These are phyloP conservation scores for Cladosporium austrohemisphaericum DNA, from an alignment of 2,329 filamentous ascomycete genomes.

Conservation along the genomic window DNA sequence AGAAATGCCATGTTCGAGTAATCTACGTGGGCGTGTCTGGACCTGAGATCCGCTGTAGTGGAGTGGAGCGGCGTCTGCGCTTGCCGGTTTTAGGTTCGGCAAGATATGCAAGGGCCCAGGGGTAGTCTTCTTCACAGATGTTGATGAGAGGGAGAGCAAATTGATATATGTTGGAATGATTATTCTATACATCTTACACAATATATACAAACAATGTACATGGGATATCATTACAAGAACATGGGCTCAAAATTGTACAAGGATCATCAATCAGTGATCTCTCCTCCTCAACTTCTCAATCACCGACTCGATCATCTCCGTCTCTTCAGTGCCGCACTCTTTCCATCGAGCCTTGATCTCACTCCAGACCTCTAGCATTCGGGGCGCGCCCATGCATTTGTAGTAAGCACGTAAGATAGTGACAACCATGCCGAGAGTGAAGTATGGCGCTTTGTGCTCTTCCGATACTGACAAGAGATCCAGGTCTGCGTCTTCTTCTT, in stretches of 20 bases:
- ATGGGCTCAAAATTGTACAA: neutral
- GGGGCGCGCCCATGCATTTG: slow-evolving; percentile 52
- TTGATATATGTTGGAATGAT: too few species aligned
- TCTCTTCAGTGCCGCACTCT: slow-evolving; percentile 1
- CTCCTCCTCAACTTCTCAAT: neutral
- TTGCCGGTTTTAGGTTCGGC: too few species aligned
- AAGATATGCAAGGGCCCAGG: too few species aligned
- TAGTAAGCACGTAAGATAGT: slow-evolving; percentile 63
- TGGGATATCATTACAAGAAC: slow-evolving; percentile 5
- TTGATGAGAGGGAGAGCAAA: too few species aligned
- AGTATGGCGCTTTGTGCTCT: slow-evolving; percentile 27
- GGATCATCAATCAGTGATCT: neutral
- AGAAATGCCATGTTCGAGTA: neutral
- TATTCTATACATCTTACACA: too few species aligned
- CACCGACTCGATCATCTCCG: neutral
- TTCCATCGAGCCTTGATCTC: slow-evolving; percentile 40
- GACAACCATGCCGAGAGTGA: slow-evolving; percentile 52
- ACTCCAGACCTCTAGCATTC: slow-evolving; percentile 54
- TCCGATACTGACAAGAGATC: slow-evolving; percentile 16
- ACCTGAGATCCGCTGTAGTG: slow-evolving; percentile 1
- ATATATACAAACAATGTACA: neutral
- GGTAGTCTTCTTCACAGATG: too few species aligned
- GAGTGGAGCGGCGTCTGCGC: neutral
- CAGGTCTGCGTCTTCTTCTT: slow-evolving; percentile 21
- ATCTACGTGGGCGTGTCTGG: too few species aligned